A percentile compares a stretch with the other conserved stretches of the same genome.
Evolutionary conservation across 1,284 basidiomycete species (phyloP).

Genomic region (Amylostereum areolatum): DNA sequence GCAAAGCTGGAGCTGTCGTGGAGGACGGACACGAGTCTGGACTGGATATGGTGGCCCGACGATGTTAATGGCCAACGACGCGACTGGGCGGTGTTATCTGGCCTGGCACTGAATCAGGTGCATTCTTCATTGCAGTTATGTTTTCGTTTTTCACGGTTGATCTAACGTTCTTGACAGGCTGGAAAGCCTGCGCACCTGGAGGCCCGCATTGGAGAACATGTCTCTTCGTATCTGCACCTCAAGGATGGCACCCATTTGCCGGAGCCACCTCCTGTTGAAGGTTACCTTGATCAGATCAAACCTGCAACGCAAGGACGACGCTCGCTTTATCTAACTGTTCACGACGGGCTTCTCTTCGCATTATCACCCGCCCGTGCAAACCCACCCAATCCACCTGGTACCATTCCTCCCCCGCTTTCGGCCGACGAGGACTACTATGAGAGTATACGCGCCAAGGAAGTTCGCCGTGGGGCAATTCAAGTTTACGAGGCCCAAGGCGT

Average conservation of each 20-base stretch:
- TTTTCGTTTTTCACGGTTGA: slow-evolving; percentile 7
- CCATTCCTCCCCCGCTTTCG: slow-evolving; percentile 26
- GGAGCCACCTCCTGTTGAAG: slow-evolving; percentile 76
- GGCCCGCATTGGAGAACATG: slow-evolving; percentile 65
- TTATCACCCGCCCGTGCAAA: slow-evolving; percentile 47
- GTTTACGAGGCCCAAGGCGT: slow-evolving; percentile 61
- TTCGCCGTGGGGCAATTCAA: slow-evolving; percentile 59
- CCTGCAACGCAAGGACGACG: slow-evolving; percentile 55
- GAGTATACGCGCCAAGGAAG: slow-evolving; percentile 44
- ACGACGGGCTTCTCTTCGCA: slow-evolving; percentile 70
- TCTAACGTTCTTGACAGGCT: slow-evolving; percentile 28
- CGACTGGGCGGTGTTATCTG: slow-evolving; percentile 69
- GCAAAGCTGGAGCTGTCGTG: slow-evolving; percentile 69
- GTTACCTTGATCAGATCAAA: slow-evolving; percentile 71
- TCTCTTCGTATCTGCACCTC: slow-evolving; percentile 46
- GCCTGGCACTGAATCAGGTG: slow-evolving; percentile 66
- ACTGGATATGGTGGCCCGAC: slow-evolving; percentile 74
- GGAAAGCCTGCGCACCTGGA: slow-evolving; percentile 57
- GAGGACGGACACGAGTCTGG: slow-evolving; percentile 63
- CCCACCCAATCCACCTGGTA: slow-evolving; percentile 65
- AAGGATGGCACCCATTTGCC: slow-evolving; percentile 49
- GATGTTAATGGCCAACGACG: slow-evolving; percentile 60
- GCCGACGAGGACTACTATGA: slow-evolving; percentile 27
- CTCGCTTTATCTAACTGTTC: slow-evolving; percentile 64
- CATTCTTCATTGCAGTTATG: slow-evolving; percentile 13